A percentile compares a stretch with the other conserved stretches of the same genome.
phyloP scores from a whole-genome alignment of 345 rosid genomes.

The Theobroma cacao region DNA sequence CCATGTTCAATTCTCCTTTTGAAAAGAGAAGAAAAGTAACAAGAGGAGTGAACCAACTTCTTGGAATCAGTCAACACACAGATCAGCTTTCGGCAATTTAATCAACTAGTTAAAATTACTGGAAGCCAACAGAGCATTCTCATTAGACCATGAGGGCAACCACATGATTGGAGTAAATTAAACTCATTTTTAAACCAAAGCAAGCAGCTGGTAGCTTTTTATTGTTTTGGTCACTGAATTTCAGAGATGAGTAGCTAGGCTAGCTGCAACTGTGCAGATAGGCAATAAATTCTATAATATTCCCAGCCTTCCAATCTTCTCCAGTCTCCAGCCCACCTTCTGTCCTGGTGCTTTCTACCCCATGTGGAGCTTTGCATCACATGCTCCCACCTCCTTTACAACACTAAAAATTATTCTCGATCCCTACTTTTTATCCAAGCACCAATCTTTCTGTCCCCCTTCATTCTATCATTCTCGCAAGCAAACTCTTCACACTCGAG shows the following conservation, averaged over 20 bases:
- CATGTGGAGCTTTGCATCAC: conserved; percentile 28
- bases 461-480: conserved; percentile 20
- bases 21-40: too few relatives aligned
- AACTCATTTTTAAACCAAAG: background rate
- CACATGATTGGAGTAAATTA: conserved; percentile 4
- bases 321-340: background rate
- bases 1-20: background rate
- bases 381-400: conserved; percentile 28
- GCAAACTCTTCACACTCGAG: conserved; percentile 1
- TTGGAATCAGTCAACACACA: background rate
- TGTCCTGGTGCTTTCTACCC: conserved; percentile 7
- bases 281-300: conserved; percentile 5
- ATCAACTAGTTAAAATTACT: background rate
- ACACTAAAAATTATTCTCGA: conserved; percentile 19
- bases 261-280: background rate
- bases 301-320: background rate
- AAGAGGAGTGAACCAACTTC: background rate
- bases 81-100: conserved; percentile 11
- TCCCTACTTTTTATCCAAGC: conserved; percentile 14
- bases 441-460: conserved; percentile 23
- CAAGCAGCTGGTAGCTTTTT: background rate
- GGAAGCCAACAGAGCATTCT: conserved; percentile 8
- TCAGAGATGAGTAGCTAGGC: background rate
- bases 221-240: background rate
- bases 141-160: conserved; percentile 5